These are phyloP conservation scores for Carpinus viminea DNA, from an alignment of 306 rosid species.

Conservation along the genomic window DNA sequence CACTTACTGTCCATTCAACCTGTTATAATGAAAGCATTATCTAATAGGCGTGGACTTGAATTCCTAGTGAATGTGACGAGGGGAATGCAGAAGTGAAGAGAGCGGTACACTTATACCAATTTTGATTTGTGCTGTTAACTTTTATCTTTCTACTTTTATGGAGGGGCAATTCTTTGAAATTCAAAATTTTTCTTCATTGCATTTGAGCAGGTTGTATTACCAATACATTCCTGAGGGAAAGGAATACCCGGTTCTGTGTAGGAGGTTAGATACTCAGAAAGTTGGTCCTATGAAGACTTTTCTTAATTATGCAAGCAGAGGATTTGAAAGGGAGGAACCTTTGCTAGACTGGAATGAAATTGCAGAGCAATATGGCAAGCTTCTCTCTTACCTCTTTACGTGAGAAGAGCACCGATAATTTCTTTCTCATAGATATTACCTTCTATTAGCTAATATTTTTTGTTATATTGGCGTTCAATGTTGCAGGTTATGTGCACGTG, in stretches of 20 bases:
- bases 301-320: conserved; percentile 32
- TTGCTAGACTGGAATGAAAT: conserved; percentile 95
- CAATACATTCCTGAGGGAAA: conserved; percentile 88
- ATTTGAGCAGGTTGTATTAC: conserved; percentile 74
- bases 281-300: conserved; percentile 46
- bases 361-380: conserved; percentile 69
- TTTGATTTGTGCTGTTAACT: not conserved
- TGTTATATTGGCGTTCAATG: conserved; percentile 2
- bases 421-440: not conserved
- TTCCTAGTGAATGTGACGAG: not conserved
- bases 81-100: not conserved
- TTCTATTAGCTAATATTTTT: conserved; percentile 8
- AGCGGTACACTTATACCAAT: not conserved
- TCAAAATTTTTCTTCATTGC: conserved; percentile 1
- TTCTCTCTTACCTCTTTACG: conserved; percentile 19
- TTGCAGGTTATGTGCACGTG: conserved; percentile 90
- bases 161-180: not conserved
- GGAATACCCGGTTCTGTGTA: conserved; percentile 84
- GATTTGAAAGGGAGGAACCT: conserved; percentile 47
- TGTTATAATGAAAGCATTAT: not conserved
- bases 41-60: conserved; percentile 2
- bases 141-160: not conserved
- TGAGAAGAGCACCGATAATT: not conserved
- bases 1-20: not conserved
- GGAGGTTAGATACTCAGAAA: conserved; percentile 45